Percentiles rank a stretch among this genome's conserved stretches.
phyloP scores from a whole-genome alignment of 2,329 filamentous ascomycete species.

The Aspergillus sergii region DNA sequence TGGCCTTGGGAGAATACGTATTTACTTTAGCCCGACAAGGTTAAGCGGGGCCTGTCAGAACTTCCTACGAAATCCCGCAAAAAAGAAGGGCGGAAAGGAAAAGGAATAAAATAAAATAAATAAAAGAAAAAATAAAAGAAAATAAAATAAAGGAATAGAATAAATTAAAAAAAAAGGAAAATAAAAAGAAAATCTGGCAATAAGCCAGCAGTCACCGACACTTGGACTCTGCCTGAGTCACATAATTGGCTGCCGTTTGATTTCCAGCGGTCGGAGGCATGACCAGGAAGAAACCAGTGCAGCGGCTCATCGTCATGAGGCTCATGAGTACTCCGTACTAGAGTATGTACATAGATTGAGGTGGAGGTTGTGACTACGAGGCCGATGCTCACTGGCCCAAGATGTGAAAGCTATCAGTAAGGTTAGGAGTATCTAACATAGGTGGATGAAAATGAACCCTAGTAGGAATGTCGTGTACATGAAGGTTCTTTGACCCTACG shows the following conservation, averaged over 20 bases:
- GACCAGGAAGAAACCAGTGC: background rate
- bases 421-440: background rate
- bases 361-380: slow-evolving; percentile 1
- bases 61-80: background rate
- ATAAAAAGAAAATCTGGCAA: too few species aligned
- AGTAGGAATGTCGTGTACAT: background rate
- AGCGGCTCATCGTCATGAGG: background rate
- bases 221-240: background rate
- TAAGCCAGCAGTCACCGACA: background rate
- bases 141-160: rapidly evolving
- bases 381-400: background rate
- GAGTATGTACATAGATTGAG: background rate
- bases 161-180: background rate
- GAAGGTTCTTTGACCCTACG: background rate
- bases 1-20: background rate
- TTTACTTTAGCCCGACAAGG: background rate
- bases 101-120: too few species aligned
- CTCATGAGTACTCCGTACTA: background rate
- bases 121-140: too few species aligned
- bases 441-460: background rate
- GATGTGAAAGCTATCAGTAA: background rate
- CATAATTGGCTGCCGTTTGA: slow-evolving; percentile 1
- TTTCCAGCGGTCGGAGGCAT: slow-evolving; percentile 3
- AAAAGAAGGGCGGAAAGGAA: background rate
- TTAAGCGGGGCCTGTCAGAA: background rate